phyloP scores from a whole-genome alignment of 495 filamentous ascomycete genomes.

The Tuber calosporum region DNA sequence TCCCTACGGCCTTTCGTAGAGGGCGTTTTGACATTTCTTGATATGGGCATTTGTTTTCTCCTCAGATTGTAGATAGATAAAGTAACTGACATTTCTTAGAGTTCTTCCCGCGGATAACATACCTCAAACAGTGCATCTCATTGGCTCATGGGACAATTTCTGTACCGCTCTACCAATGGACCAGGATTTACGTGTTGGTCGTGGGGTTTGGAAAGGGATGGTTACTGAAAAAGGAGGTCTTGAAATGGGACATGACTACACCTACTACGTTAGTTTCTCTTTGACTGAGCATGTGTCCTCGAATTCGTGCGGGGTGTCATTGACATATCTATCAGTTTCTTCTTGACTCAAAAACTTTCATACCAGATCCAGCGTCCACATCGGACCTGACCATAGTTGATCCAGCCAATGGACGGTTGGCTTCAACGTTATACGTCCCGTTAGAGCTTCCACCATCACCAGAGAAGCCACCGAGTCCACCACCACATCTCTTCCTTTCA shows the following conservation, averaged over 20 bases:
- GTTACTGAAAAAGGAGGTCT: slow-evolving; percentile 35
- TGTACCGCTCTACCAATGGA: slow-evolving; percentile 29
- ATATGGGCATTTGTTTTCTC: slow-evolving; percentile 1
- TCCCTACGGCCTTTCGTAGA: background rate
- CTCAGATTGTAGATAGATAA: background rate
- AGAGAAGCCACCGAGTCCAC: slow-evolving; percentile 22
- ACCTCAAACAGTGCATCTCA: slow-evolving; percentile 30
- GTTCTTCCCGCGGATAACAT: slow-evolving; percentile 29
- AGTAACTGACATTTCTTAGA: slow-evolving; percentile 22
- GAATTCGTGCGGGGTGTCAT: background rate
- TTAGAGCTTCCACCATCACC: slow-evolving; percentile 32
- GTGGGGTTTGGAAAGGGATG: slow-evolving; percentile 38
- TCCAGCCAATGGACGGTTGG: slow-evolving; percentile 25
- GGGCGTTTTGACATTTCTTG: background rate
- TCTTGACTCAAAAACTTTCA: slow-evolving; percentile 24
- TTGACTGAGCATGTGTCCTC: background rate
- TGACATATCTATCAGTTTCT: slow-evolving; percentile 29
- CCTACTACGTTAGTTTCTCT: slow-evolving; percentile 35
- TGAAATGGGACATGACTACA: slow-evolving; percentile 38
- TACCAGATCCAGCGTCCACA: slow-evolving; percentile 35
- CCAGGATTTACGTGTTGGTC: slow-evolving; percentile 36
- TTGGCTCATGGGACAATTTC: slow-evolving; percentile 40
- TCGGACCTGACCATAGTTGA: slow-evolving; percentile 25
- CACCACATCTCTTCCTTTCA: slow-evolving; percentile 24
- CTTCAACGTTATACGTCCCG: slow-evolving; percentile 34